Base-by-base conservation (phyloP, 805 yeast genomes). In the Blastobotrys attinorum region DNA sequence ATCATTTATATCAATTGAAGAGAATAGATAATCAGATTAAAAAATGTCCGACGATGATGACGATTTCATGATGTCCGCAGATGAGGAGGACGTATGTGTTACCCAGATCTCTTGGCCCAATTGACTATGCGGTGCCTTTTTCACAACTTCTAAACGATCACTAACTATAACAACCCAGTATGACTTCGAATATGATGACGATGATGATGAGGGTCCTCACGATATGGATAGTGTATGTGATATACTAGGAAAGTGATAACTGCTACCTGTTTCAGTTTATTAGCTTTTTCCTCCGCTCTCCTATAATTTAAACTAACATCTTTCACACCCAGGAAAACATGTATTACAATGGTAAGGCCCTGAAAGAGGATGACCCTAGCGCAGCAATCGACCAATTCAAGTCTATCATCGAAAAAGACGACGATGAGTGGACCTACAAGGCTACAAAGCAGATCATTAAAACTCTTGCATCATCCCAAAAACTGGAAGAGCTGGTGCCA, bases 141-240 rank as follows among this genome's bases (percentile, higher is more conserved):
- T n/a, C n/a, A n/a, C n/a, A n/a, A n/a, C n/a, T n/a, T n/a, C n/a
- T n/a, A n/a, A n/a, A n/a, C n/a, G n/a, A n/a, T n/a, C n/a, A n/a
- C n/a, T n/a, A n/a, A n/a, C n/a, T n/a, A n/a, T 47, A 20, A 34
- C 39, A 7, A 20, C n/a, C n/a, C 20, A 58, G 61, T 62, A 61
- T 37, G 67, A 63, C 48, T 63, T 62, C 39, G 65, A 62, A 16
- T 60, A 61, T 39, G 69, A 66, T n/a, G 64, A 54, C 25, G 67
- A 61, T 33, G 67, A 60, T 11, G 59, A 56, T 37, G 54, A 50
- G 22, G 50, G 45, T 25, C 29, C 29, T 8, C 29, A 25, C 22
- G 55, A 44, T 27, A 48, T 43, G 42, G 56, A 48, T 7, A 45
- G 48, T 20, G 57, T 46, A 35, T 31, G 50, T 35, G 42, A 27